Evolutionary conservation across 164 flowering plant genomes (phyloP).

Genomic region (Santalum album): DNA sequence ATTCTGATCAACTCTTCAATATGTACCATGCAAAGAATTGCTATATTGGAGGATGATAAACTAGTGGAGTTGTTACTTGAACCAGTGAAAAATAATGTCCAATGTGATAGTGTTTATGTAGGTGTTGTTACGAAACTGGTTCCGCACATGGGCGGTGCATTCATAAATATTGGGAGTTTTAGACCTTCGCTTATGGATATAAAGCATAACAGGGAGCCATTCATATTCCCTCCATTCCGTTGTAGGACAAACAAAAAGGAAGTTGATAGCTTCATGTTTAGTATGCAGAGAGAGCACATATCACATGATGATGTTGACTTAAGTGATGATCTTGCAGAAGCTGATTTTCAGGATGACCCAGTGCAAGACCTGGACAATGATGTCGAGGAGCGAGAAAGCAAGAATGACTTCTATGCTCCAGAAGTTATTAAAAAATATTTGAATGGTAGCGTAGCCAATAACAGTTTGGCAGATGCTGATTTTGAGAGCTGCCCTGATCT

Average conservation of each 20-base stretch:
- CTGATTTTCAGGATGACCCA: constrained; percentile 31
- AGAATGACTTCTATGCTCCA: constrained; percentile 37
- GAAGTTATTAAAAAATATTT: constrained; percentile 29
- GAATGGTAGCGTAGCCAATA: constrained; percentile 37
- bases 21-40: constrained; percentile 94
- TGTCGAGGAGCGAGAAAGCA: constrained; percentile 44
- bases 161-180: constrained; percentile 78
- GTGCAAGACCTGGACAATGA: constrained; percentile 30
- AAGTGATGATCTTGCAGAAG: constrained; percentile 23
- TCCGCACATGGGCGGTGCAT: constrained; percentile 97
- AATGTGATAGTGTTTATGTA: constrained; percentile 81
- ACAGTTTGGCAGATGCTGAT: constrained; percentile 31
- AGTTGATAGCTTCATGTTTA: constrained; percentile 18
- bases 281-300: constrained; percentile 17
- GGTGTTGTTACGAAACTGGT: constrained; percentile 83
- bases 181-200: constrained; percentile 87
- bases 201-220: constrained; percentile 63
- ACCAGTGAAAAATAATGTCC: constrained; percentile 82
- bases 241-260: constrained; percentile 22
- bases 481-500: constrained; percentile 26
- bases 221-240: constrained; percentile 59
- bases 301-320: constrained; percentile 21
- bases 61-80: constrained; percentile 85
- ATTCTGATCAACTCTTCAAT: constrained; percentile 87
- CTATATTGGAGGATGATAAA: constrained; percentile 74